These are phyloP conservation scores for Tylopilus cervinicoccineus DNA, from an alignment of 768 basidiomycete genomes.

Conservation along the genomic window DNA sequence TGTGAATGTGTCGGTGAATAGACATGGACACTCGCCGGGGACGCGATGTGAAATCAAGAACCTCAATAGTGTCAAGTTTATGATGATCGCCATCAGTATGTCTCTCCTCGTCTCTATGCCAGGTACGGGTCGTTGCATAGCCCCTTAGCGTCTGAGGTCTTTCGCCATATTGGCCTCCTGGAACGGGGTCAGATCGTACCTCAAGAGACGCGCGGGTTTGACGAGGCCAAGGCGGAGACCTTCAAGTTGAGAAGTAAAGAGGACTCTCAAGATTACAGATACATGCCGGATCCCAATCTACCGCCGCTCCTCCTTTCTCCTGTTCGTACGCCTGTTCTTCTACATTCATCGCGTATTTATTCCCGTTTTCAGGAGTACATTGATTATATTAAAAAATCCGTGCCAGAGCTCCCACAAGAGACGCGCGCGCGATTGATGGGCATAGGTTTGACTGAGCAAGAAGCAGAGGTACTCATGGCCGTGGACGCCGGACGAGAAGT, in stretches of 20 bases:
- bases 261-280: constrained; percentile 92
- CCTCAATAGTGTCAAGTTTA: constrained; percentile 39
- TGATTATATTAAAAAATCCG: constrained; percentile 39
- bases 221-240: constrained; percentile 78
- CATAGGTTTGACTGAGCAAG: constrained; percentile 54
- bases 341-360: not conserved
- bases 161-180: constrained; percentile 67
- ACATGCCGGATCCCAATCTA: constrained; percentile 97
- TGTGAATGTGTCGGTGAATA: constrained; percentile 90
- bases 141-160: constrained; percentile 73
- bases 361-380: constrained; percentile 55
- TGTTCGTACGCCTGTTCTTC: constrained; percentile 29
- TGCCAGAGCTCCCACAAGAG: constrained; percentile 77
- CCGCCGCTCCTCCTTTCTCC: constrained; percentile 63
- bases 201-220: constrained; percentile 91
- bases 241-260: constrained; percentile 85
- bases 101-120: constrained; percentile 4
- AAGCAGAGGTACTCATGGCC: constrained; percentile 71
- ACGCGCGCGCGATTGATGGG: constrained; percentile 54
- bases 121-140: not conserved
- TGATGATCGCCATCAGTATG: constrained; percentile 81
- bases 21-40: constrained; percentile 55
- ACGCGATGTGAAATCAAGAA: constrained; percentile 28
- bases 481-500: constrained; percentile 66
- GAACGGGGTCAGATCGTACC: constrained; percentile 40